Base-by-base conservation (phyloP, 768 basidiomycete genomes). In the Lentinula boryana region DNA sequence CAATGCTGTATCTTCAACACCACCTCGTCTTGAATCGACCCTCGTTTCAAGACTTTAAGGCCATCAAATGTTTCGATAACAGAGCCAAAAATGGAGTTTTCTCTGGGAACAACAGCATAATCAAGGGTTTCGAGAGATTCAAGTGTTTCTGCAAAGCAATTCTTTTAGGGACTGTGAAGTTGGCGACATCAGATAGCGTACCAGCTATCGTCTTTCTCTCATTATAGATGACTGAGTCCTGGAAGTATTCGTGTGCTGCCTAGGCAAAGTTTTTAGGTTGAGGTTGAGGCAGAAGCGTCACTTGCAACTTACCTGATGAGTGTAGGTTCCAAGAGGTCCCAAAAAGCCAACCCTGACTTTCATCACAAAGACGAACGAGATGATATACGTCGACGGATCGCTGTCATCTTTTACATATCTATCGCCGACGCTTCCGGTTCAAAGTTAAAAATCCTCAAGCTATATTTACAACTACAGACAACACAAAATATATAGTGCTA, bases 21-120 rank as follows among this genome's bases (percentile, higher is more conserved):
- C 21, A 83, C 75, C 65, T 84, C 84, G 13, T 87, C 89, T 58
- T 80, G 75, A 41, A 92, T 74, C 66, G 84, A 87, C 7, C 75
- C 79, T 13, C 70, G 68, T 43, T 72, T 66, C 7, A 80, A 75
- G n/a, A 62, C 64, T 27, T 86, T 84, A 51, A 92, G 72, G 36
- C 74, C 63, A 66, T 91, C 86, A 67, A 89, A 91, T 1, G 89
- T 88, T 70, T 93, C 91, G 21, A 83, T 72, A 6, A 93, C 91
- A 16, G 74, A 76, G 10, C 91, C 91, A 64, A 85, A 87, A 38
- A 84, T 87, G 15, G 84, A 84, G 65, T 93, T 93, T 71, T 93
- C 91, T 69, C 89, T 87, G 21, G 91, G 91, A 32, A 92, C 76
- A n/a, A 93, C 77, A 27, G 82, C 90, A 52, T 84, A 76, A 27